phyloP scores from a whole-genome alignment of 2,329 filamentous ascomycete genomes.

The Fusarium guadeloupense region DNA sequence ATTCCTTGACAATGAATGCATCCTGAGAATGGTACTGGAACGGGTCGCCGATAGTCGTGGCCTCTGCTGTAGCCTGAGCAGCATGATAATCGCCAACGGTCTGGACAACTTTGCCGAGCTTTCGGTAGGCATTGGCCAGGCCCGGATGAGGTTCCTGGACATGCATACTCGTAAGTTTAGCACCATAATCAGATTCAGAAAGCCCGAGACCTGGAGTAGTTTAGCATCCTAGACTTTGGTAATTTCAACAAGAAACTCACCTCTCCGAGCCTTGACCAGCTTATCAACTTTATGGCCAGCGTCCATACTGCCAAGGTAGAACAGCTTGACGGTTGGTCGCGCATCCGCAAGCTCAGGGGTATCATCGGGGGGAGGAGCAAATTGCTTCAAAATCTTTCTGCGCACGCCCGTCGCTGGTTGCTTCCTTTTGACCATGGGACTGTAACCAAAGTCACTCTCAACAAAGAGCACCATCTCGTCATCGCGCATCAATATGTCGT shows the following conservation, averaged over 20 bases:
- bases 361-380: conserved; percentile 95
- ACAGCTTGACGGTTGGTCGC: conserved; percentile 90
- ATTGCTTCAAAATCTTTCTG: conserved; percentile 96
- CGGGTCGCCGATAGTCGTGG: conserved; percentile 91
- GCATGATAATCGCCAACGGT: conserved; percentile 95
- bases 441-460: conserved; percentile 99
- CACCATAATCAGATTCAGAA: conserved; percentile 91
- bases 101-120: conserved; percentile 93
- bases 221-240: conserved; percentile 29
- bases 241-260: conserved; percentile 58
- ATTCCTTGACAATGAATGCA: conserved; percentile 98
- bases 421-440: conserved; percentile 92
- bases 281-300: conserved; percentile 96
- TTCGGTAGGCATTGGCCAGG: conserved; percentile 88
- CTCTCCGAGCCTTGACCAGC: conserved; percentile 89
- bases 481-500: conserved; percentile 91
- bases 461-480: conserved; percentile 98
- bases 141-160: conserved; percentile 91
- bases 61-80: conserved; percentile 95
- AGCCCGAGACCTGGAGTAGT: conserved; percentile 79
- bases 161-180: conserved; percentile 86
- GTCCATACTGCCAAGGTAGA: conserved; percentile 96
- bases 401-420: conserved; percentile 96
- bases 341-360: conserved; percentile 93
- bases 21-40: conserved; percentile 95